phyloP scores from a whole-genome alignment of 305 asterid genomes.

The Solanum hybrid region DNA sequence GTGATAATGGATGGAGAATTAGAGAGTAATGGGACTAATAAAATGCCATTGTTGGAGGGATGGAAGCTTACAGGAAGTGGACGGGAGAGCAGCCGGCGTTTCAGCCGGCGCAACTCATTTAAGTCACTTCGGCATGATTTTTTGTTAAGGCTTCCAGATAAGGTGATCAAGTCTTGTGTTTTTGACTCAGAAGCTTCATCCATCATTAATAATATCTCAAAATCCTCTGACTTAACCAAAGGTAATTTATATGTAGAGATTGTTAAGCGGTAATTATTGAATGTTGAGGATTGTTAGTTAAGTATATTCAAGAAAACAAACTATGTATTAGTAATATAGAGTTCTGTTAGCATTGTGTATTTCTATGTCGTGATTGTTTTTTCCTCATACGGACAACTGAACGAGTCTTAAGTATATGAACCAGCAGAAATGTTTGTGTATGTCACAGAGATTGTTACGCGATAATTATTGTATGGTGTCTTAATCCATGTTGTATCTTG shows the following conservation, averaged over 20 bases:
- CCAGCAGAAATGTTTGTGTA: neutral
- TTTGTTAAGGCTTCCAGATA: slow-evolving; percentile 54
- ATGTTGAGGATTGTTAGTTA: neutral
- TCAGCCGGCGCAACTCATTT: slow-evolving; percentile 57
- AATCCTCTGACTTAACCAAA: slow-evolving; percentile 31
- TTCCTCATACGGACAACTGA: neutral
- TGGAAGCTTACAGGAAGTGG: slow-evolving; percentile 34
- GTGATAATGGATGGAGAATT: neutral
- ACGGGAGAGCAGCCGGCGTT: slow-evolving; percentile 31
- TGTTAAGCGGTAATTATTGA: neutral
- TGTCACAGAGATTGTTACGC: neutral
- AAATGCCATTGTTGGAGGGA: slow-evolving; percentile 38
- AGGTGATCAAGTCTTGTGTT: slow-evolving; percentile 40
- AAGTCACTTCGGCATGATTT: slow-evolving; percentile 53
- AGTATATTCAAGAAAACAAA: neutral
- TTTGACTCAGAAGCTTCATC: slow-evolving; percentile 33
- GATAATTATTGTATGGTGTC: slow-evolving; percentile 15
- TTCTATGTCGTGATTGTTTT: neutral
- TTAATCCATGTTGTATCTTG: neutral
- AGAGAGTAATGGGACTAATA: neutral
- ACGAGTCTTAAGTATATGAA: neutral
- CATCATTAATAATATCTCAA: slow-evolving; percentile 29
- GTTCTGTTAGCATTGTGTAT: no score
- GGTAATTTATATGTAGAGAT: slow-evolving; percentile 18
- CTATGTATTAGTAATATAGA: no score